Percentiles rank a stretch among this genome's conserved stretches.
Conservation (phyloP, 2,329 filamentous ascomycete species). For the Aspergillus eucalypticola region DNA sequence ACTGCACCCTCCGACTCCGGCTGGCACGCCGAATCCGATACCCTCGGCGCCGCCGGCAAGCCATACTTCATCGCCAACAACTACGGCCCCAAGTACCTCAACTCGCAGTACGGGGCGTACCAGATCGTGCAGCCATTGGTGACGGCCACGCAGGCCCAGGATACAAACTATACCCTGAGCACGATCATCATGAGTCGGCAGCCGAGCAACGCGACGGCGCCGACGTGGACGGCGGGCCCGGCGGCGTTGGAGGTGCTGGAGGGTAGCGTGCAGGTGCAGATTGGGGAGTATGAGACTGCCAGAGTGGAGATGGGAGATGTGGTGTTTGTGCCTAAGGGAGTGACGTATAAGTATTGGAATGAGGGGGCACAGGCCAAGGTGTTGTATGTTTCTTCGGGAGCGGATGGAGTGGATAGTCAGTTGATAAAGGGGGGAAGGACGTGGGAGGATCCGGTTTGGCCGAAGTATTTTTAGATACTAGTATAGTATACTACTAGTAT, state of each 20-base stretch:
- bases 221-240: slow-evolving; percentile 29
- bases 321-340: slow-evolving; percentile 40
- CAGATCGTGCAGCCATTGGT: slow-evolving; percentile 50
- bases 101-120: slow-evolving; percentile 39
- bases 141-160: slow-evolving; percentile 40
- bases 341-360: slow-evolving; percentile 37
- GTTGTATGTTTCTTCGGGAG: slow-evolving; percentile 24
- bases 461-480: background rate
- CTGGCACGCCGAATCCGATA: slow-evolving; percentile 45
- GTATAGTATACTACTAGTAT: too few species aligned
- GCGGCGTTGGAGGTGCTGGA: slow-evolving; percentile 44
- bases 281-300: slow-evolving; percentile 32
- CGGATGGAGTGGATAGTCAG: slow-evolving; percentile 18
- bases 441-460: background rate
- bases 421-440: slow-evolving; percentile 14
- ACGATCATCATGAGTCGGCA: slow-evolving; percentile 44
- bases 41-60: slow-evolving; percentile 33
- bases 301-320: slow-evolving; percentile 41
- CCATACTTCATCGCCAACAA: slow-evolving; percentile 50
- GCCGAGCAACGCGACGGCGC: slow-evolving; percentile 23
- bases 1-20: slow-evolving; percentile 34
- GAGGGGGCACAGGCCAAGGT: slow-evolving; percentile 27
- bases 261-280: slow-evolving; percentile 36
- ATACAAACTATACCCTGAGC: slow-evolving; percentile 46
- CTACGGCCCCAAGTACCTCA: slow-evolving; percentile 50